phyloP scores from a whole-genome alignment of 1,139 yeast genomes.

The Pichia sp. region DNA sequence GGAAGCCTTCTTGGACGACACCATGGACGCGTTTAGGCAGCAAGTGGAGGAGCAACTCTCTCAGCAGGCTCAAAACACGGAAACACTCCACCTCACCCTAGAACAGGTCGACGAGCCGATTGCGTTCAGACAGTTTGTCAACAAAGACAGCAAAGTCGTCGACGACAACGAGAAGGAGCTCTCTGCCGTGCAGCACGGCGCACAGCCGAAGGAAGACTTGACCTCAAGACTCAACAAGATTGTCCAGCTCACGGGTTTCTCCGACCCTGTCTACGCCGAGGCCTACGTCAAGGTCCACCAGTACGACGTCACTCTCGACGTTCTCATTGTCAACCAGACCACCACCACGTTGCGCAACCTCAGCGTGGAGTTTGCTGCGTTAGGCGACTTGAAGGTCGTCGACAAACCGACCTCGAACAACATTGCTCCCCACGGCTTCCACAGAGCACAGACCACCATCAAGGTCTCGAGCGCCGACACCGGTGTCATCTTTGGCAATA shows the following conservation, averaged over 20 bases:
- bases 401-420: conserved; percentile 92
- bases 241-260: conserved; percentile 91
- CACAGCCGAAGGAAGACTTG: conserved; percentile 52
- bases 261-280: conserved; percentile 97
- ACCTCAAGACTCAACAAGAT: conserved; percentile 82
- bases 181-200: conserved; percentile 44
- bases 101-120: conserved; percentile 82
- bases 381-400: conserved; percentile 92
- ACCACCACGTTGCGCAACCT: conserved; percentile 84
- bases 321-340: conserved; percentile 91
- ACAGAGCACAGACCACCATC: conserved; percentile 80
- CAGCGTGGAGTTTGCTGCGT: conserved; percentile 91
- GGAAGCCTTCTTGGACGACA: conserved; percentile 79
- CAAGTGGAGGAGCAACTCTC: conserved; percentile 45
- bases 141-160: conserved; percentile 40
- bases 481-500: conserved; percentile 95
- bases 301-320: conserved; percentile 92
- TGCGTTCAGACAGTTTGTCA: conserved; percentile 75
- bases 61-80: conserved; percentile 57
- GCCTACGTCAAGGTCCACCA: conserved; percentile 94
- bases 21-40: conserved; percentile 72
- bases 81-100: conserved; percentile 60
- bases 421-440: conserved; percentile 95
- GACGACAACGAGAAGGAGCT: conserved; percentile 41
- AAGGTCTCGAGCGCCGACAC: conserved; percentile 97